Conservation (phyloP, 2,329 filamentous ascomycete genomes). For the Fusarium albidum region DNA sequence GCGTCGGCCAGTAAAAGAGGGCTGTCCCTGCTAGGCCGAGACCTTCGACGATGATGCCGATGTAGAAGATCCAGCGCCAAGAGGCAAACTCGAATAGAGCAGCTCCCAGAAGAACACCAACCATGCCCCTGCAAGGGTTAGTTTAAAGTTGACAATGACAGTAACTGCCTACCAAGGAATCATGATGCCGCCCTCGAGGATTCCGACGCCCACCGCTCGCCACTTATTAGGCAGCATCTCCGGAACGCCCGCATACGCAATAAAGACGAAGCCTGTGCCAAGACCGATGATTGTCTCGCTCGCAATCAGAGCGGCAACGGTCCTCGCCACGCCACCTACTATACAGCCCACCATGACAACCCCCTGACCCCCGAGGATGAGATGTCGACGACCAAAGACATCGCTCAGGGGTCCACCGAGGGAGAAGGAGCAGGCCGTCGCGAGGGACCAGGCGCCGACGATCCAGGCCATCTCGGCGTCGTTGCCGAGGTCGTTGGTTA, state of each 20-base stretch:
- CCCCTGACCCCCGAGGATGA: slow-evolving; percentile 5
- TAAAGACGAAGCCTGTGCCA: slow-evolving; percentile 14
- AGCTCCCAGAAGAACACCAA: background rate
- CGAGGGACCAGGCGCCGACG: slow-evolving; percentile 12
- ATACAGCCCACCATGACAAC: slow-evolving; percentile 16
- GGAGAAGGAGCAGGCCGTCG: slow-evolving; percentile 17
- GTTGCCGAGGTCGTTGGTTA: slow-evolving; percentile 8
- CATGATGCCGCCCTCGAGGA: slow-evolving; percentile 12
- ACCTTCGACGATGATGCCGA: slow-evolving; percentile 18
- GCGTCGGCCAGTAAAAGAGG: slow-evolving; percentile 20
- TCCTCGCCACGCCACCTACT: slow-evolving; percentile 10
- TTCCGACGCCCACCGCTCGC: slow-evolving; percentile 14
- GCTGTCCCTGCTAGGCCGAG: slow-evolving; percentile 10
- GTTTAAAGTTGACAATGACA: too few species aligned
- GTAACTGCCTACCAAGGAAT: slow-evolving; percentile 19
- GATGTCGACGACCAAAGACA: slow-evolving; percentile 8
- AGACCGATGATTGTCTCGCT: slow-evolving; percentile 5
- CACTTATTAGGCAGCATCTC: slow-evolving; percentile 24
- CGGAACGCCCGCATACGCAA: slow-evolving; percentile 19
- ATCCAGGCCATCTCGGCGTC: slow-evolving; percentile 10
- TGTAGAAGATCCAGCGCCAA: slow-evolving; percentile 20
- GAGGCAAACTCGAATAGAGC: slow-evolving; percentile 9
- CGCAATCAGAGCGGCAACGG: slow-evolving; percentile 1
- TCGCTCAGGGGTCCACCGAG: slow-evolving; percentile 19
- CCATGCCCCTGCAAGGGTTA: slow-evolving; percentile 3